These are phyloP conservation scores for Penicillium oxalicum DNA, from an alignment of 2,329 filamentous ascomycete species.

Conservation along the genomic window DNA sequence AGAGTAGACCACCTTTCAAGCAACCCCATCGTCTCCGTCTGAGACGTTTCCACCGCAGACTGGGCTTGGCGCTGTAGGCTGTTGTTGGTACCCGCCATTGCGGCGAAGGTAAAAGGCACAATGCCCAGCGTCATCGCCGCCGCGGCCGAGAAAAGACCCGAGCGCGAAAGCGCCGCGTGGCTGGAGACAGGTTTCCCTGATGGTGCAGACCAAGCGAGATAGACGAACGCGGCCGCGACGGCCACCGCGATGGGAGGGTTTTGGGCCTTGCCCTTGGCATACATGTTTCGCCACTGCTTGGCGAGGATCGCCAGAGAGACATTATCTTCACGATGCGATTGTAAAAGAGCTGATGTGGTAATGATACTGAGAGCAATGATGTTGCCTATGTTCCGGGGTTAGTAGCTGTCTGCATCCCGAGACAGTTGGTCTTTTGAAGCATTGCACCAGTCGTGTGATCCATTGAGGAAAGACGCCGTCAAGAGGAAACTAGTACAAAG, in stretches of 20 bases:
- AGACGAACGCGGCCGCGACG: slow-evolving; percentile 21
- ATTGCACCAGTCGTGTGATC: background rate
- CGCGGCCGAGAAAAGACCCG: slow-evolving; percentile 22
- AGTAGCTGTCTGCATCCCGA: background rate
- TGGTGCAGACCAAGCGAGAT: slow-evolving; percentile 26
- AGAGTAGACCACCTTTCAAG: slow-evolving; percentile 18
- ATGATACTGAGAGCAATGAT: slow-evolving; percentile 24
- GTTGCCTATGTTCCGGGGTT: slow-evolving; percentile 14
- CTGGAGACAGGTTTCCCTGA: slow-evolving; percentile 9
- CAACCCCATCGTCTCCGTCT: slow-evolving; percentile 13
- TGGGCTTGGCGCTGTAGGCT: slow-evolving; percentile 20
- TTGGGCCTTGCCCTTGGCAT: slow-evolving; percentile 17
- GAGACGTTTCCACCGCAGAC: slow-evolving; percentile 2
- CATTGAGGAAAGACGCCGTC: too few species aligned
- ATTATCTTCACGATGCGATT: slow-evolving; percentile 13
- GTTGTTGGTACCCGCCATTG: slow-evolving; percentile 27
- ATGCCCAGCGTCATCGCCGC: slow-evolving; percentile 27
- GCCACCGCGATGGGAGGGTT: slow-evolving; percentile 23
- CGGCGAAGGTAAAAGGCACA: slow-evolving; percentile 28
- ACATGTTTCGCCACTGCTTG: slow-evolving; percentile 16
- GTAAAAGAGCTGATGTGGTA: slow-evolving; percentile 22
- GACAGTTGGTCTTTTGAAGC: background rate
- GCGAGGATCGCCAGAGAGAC: slow-evolving; percentile 7
- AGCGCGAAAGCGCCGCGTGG: slow-evolving; percentile 7
- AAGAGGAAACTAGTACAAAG: background rate